A percentile compares a stretch with the other conserved stretches of the same genome.
These are phyloP conservation scores for Fusarium bulbicola DNA, from an alignment of 2,329 filamentous ascomycete genomes.

Conservation along the genomic window DNA sequence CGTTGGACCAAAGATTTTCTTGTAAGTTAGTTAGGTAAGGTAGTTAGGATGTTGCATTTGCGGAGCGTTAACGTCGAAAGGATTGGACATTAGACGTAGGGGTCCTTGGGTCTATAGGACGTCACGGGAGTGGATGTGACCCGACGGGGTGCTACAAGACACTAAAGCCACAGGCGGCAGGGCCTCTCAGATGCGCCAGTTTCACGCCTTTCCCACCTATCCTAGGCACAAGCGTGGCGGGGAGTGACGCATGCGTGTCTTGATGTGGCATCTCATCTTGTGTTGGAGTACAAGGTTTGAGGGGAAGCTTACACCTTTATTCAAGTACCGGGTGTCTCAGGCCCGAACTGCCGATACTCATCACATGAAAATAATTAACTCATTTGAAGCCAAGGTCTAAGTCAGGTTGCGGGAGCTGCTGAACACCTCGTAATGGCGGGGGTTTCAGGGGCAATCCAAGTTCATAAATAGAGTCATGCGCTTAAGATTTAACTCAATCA, in stretches of 20 bases:
- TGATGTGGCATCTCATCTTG: constrained; percentile 14
- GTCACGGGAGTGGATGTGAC: constrained; percentile 25
- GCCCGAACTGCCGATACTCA: constrained; percentile 19
- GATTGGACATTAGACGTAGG: constrained; percentile 29
- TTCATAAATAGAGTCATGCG: constrained; percentile 25
- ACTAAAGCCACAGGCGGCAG: constrained; percentile 21
- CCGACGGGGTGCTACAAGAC: constrained; percentile 19
- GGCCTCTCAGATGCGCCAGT: background rate
- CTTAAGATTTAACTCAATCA: constrained; percentile 21
- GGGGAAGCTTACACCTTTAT: constrained; percentile 6
- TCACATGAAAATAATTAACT: constrained; percentile 34
- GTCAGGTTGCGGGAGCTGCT: constrained; percentile 15
- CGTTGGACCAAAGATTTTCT: constrained; percentile 6
- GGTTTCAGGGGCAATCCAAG: constrained; percentile 28
- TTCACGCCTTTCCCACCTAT: constrained; percentile 33
- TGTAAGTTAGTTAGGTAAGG: constrained; percentile 3
- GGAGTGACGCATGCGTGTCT: constrained; percentile 35
- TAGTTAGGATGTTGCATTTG: constrained; percentile 27
- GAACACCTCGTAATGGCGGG: constrained; percentile 11
- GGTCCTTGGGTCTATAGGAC: constrained; percentile 15
- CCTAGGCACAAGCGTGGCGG: constrained; percentile 26
- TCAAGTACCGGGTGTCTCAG: constrained; percentile 24
- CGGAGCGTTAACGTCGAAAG: constrained; percentile 18
- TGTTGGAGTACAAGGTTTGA: constrained; percentile 20
- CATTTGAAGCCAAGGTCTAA: constrained; percentile 12